Base-by-base conservation (phyloP, 1,284 basidiomycete species). In the Laetiporus sulphureus region DNA sequence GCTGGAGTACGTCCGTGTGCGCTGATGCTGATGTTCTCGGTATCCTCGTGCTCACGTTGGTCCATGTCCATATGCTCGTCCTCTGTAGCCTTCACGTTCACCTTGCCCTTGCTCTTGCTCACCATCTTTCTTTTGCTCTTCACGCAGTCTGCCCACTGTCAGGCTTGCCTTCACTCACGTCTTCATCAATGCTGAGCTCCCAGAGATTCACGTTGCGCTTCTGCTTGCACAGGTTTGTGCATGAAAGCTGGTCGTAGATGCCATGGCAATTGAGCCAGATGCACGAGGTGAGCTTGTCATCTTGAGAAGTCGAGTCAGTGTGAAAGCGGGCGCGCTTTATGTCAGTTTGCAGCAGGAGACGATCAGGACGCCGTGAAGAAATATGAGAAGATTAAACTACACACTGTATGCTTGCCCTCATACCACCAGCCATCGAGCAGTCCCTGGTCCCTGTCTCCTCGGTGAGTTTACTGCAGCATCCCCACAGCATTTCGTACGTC, bases 341-440 rank as follows among this genome's bases (percentile, higher is more conserved):
- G 52, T 88, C 84, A 5, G 75, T 82, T 83, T 86, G 46, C 10
- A 25, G 16, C n/a, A n/a, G n/a, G n/a, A 29, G 2, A 18, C 21
- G 36, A 5, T 33, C 18, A 19, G 15, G 10, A n/a, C n/a, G 1
- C 3, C 11, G n/a, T n/a, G n/a, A n/a, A n/a, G n/a, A n/a, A n/a
- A n/a, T n/a, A n/a, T n/a, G n/a, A n/a, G n/a, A n/a, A n/a, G n/a
- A n/a, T n/a, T n/a, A n/a, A n/a, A n/a, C n/a, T n/a, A n/a, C n/a
- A n/a, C n/a, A n/a, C n/a, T n/a, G n/a, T n/a, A n/a, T n/a, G n/a
- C n/a, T n/a, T n/a, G n/a, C 84, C 85, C 59, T 88, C 83, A 50
- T 85, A 88, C 53, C 84, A 88, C 83, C 82, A 88, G 1, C 84
- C 84, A 56, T 87, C 83, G 2, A 85, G 85, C 2, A 84, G 84